Percentiles rank a stretch among this genome's conserved stretches.
These are phyloP conservation scores for Kregervanrija pseudodelftensis DNA, from an alignment of 805 yeast genomes.

Conservation along the genomic window DNA sequence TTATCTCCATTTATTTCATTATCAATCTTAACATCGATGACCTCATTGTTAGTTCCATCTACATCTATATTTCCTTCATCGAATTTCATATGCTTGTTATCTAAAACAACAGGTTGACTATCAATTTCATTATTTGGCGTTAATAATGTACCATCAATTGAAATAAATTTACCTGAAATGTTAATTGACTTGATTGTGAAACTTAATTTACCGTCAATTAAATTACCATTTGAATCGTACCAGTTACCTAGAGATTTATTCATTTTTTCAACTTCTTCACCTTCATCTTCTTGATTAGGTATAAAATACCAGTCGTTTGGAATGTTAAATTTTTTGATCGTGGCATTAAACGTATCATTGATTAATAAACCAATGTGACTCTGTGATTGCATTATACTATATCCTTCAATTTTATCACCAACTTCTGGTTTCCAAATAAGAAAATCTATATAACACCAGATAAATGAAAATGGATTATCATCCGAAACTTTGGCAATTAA, in stretches of 20 bases:
- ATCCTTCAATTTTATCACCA: slow-evolving; percentile 86
- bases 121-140: slow-evolving; percentile 50
- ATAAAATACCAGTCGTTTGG: slow-evolving; percentile 85
- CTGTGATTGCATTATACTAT: slow-evolving; percentile 86
- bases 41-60: slow-evolving; percentile 2
- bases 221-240: slow-evolving; percentile 68
- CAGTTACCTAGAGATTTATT: slow-evolving; percentile 69
- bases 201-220: slow-evolving; percentile 74
- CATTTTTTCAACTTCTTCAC: slow-evolving; percentile 18
- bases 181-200: slow-evolving; percentile 69
- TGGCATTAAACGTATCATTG: slow-evolving; percentile 92
- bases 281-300: slow-evolving; percentile 67
- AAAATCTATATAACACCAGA: slow-evolving; percentile 81
- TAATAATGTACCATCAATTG: slow-evolving; percentile 81
- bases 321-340: slow-evolving; percentile 75
- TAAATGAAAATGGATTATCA: slow-evolving; percentile 80
- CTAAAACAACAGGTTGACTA: slow-evolving; percentile 43
- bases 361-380: slow-evolving; percentile 88
- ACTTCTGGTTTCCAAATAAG: slow-evolving; percentile 84
- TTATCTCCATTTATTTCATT: slow-evolving; percentile 6
- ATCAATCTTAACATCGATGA: neutral
- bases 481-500: slow-evolving; percentile 61
- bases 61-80: slow-evolving; percentile 20
- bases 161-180: slow-evolving; percentile 73
- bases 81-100: slow-evolving; percentile 35